Percentiles rank a stretch among this genome's conserved stretches.
Evolutionary conservation across 192 early-diverging fungal genomes (phyloP).

Genomic region (Mortierella alpina): DNA sequence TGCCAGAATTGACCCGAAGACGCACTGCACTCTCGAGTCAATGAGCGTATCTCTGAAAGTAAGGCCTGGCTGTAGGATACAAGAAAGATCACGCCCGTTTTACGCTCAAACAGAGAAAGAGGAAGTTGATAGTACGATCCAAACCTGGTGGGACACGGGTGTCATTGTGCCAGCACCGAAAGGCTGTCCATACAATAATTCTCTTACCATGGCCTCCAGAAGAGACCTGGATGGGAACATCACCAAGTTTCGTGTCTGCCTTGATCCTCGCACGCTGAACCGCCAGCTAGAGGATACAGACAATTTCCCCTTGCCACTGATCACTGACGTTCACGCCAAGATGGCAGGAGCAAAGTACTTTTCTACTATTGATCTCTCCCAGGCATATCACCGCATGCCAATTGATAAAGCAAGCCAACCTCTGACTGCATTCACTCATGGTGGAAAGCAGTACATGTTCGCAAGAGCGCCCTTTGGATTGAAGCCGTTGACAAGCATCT

Average conservation of each 20-base stretch:
- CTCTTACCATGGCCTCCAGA: background rate
- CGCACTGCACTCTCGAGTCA: no score
- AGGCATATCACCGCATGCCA: slow-evolving; percentile 3
- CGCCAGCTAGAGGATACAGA: background rate
- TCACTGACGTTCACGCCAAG: background rate
- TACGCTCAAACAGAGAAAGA: background rate
- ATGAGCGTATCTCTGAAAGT: background rate
- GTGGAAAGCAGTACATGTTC: background rate
- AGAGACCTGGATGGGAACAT: background rate
- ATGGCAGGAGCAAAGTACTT: background rate
- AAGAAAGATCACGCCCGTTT: background rate
- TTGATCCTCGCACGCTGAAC: background rate
- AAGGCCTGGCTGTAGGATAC: background rate
- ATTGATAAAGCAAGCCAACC: background rate
- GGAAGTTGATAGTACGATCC: background rate
- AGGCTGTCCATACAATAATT: slow-evolving; percentile 4
- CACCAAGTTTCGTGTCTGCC: background rate
- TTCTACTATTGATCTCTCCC: background rate
- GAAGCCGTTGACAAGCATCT: slow-evolving; percentile 2
- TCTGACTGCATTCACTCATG: slow-evolving; percentile 1
- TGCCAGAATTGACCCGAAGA: no score
- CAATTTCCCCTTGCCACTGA: background rate
- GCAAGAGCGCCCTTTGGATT: slow-evolving; percentile 8
- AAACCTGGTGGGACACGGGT: background rate
- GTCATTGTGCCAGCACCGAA: background rate